Conservation (phyloP, 2,329 filamentous ascomycete species). For the Pestalotiopsis sp. region DNA sequence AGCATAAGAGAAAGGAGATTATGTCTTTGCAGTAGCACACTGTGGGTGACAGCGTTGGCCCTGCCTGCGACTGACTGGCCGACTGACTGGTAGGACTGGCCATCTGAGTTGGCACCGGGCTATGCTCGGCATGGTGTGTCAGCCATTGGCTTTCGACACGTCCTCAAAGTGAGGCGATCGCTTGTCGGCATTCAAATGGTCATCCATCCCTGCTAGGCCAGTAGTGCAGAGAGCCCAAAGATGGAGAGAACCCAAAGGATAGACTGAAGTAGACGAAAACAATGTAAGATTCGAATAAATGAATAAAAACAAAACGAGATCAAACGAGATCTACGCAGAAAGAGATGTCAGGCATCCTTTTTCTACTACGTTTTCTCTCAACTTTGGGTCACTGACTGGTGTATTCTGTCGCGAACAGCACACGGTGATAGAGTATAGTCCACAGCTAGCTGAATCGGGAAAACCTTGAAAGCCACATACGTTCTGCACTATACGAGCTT, state of each 20-base stretch:
- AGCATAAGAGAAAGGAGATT: slow-evolving; percentile 23
- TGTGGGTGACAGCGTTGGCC: slow-evolving; percentile 26
- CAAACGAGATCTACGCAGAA: neutral
- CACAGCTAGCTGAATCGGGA: neutral
- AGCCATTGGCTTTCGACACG: slow-evolving; percentile 30
- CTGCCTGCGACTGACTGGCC: slow-evolving; percentile 18
- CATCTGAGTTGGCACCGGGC: slow-evolving; percentile 18
- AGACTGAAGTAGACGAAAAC: neutral
- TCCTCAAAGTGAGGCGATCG: slow-evolving; percentile 34
- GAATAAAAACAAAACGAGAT: neutral
- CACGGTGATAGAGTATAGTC: neutral
- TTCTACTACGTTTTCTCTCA: neutral
- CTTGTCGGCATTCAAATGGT: slow-evolving; percentile 30
- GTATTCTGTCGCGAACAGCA: neutral
- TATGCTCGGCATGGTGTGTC: slow-evolving; percentile 9
- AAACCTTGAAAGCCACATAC: neutral
- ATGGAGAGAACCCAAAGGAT: neutral
- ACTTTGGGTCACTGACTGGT: neutral
- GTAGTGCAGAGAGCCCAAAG: neutral
- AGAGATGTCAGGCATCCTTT: neutral
- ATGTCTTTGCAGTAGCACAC: slow-evolving; percentile 23
- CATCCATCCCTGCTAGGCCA: slow-evolving; percentile 17
- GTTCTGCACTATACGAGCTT: neutral
- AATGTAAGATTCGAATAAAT: neutral
- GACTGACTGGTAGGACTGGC: slow-evolving; percentile 6